Evolutionary conservation across 1,139 yeast genomes (phyloP).

Genomic region (Meyerozyma smithsonii): DNA sequence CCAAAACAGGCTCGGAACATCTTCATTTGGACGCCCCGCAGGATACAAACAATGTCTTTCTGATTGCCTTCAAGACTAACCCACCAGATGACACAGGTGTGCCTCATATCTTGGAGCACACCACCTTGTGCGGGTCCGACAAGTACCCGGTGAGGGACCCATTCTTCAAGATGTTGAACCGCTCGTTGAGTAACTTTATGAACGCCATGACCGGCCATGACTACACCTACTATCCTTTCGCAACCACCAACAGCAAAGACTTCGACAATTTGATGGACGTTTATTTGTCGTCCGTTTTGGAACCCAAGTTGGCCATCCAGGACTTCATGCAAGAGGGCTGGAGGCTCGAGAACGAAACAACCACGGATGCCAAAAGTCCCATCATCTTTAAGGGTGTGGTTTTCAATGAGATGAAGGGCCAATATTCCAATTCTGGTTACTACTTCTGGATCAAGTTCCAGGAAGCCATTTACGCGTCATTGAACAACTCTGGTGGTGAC

Average conservation of each 20-base stretch:
- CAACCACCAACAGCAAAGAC: slow-evolving; percentile 84
- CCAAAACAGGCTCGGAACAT: slow-evolving; percentile 70
- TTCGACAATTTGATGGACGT: slow-evolving; percentile 82
- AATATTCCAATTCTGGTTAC: slow-evolving; percentile 84
- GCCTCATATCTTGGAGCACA: slow-evolving; percentile 93
- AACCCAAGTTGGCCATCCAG: slow-evolving; percentile 69
- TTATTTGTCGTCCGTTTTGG: slow-evolving; percentile 81
- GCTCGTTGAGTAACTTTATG: slow-evolving; percentile 88
- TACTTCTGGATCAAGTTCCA: slow-evolving; percentile 80
- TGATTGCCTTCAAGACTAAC: slow-evolving; percentile 86
- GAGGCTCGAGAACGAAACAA: slow-evolving; percentile 78
- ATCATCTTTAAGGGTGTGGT: slow-evolving; percentile 90
- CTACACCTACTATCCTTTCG: slow-evolving; percentile 92
- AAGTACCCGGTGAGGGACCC: slow-evolving; percentile 95
- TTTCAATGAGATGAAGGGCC: slow-evolving; percentile 98
- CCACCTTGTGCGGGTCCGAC: slow-evolving; percentile 88
- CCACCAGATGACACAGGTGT: slow-evolving; percentile 94
- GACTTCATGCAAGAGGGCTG: slow-evolving; percentile 97
- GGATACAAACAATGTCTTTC: slow-evolving; percentile 82
- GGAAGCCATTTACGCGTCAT: slow-evolving; percentile 77
- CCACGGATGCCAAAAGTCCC: slow-evolving; percentile 54
- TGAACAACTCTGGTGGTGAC: slow-evolving; percentile 93
- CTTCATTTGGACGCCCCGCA: slow-evolving; percentile 72
- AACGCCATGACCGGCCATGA: slow-evolving; percentile 99
- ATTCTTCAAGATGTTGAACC: slow-evolving; percentile 91